Evolutionary conservation across 257 asterid genomes (phyloP).

Genomic region (Solanum sejunctum): DNA sequence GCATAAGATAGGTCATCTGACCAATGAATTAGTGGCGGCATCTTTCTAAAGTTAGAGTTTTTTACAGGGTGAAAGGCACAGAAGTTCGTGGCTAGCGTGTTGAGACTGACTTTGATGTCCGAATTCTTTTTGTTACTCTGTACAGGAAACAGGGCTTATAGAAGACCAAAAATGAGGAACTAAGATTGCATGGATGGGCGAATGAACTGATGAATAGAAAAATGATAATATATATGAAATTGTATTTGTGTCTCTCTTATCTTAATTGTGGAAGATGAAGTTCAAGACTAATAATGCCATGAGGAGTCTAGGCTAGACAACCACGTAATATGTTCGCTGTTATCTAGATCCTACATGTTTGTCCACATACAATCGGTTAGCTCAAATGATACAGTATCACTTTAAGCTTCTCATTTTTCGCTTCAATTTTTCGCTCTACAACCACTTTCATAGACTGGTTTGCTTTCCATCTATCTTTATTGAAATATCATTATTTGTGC

Average conservation of each 20-base stretch:
- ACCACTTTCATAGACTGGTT: background rate
- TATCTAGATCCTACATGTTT: background rate
- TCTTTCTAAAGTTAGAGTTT: too few relatives aligned
- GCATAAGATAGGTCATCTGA: too few relatives aligned
- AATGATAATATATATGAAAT: background rate
- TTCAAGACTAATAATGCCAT: background rate
- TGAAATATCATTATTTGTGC: background rate
- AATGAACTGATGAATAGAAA: background rate
- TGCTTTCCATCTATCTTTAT: background rate
- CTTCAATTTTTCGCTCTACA: background rate
- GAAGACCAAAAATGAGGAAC: too few relatives aligned
- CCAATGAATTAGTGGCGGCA: too few relatives aligned
- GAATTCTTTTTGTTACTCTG: too few relatives aligned
- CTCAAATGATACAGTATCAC: background rate
- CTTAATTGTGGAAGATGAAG: background rate
- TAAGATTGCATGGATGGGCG: background rate
- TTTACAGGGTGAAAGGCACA: too few relatives aligned
- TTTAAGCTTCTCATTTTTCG: background rate
- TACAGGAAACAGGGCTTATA: too few relatives aligned
- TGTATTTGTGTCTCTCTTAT: background rate
- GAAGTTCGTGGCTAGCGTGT: too few relatives aligned
- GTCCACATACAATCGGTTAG: background rate
- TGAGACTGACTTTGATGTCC: too few relatives aligned
- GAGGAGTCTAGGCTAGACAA: background rate
- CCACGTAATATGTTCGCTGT: background rate